phyloP scores from a whole-genome alignment of 192 early-diverging fungal genomes.

The Anaeromyces robustus region DNA sequence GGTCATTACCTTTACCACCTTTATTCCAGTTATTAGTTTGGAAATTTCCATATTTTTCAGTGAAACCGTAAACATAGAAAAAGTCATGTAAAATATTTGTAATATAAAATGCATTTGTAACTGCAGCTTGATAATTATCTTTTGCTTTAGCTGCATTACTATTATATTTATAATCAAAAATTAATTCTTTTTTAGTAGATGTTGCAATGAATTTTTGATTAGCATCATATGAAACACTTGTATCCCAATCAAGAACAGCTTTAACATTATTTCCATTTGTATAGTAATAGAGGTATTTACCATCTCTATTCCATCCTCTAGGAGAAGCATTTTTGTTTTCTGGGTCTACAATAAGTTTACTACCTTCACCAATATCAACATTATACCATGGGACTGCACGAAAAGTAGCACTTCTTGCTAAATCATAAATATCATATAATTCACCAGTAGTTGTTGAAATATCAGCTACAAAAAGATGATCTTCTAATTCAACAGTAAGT shows the following conservation, averaged over 20 bases:
- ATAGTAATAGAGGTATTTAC: neutral
- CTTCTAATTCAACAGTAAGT: neutral
- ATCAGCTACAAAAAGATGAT: neutral
- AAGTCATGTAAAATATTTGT: neutral
- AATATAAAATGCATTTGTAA: neutral
- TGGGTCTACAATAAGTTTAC: neutral
- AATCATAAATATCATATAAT: neutral
- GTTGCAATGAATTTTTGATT: neutral
- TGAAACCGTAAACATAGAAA: slow-evolving; percentile 42
- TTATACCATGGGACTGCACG: neutral
- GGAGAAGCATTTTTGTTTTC: neutral
- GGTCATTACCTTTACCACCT: slow-evolving; percentile 65
- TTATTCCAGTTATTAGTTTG: slow-evolving; percentile 71
- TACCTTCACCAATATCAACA: neutral
- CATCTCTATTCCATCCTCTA: neutral
- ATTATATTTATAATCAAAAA: neutral
- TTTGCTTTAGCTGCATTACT: neutral
- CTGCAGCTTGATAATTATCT: neutral
- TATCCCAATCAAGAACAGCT: neutral
- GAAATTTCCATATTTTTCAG: slow-evolving; percentile 84
- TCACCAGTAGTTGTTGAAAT: neutral
- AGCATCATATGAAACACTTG: neutral
- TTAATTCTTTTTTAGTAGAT: neutral
- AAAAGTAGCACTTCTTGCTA: neutral
- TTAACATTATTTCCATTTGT: neutral